phyloP scores from a whole-genome alignment of 139 green algal genomes.

The Chlorella sp. region DNA sequence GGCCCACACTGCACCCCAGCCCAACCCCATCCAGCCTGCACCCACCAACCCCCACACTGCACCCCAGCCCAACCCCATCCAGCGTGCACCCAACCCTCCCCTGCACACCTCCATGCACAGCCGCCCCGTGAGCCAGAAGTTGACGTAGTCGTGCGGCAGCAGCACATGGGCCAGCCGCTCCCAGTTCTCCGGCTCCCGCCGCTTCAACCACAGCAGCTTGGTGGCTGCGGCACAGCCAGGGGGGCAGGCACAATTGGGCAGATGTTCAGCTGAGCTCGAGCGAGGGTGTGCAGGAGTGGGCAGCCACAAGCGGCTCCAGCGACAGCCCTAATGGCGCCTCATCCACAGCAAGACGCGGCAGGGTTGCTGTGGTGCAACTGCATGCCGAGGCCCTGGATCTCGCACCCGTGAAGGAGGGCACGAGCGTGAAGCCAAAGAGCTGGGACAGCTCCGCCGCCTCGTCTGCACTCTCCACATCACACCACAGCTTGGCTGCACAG shows the following conservation, averaged over 20 bases:
- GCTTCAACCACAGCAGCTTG: constrained; percentile 92
- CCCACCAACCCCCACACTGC: background rate
- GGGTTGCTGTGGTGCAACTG: too few relatives aligned
- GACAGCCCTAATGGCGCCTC: too few relatives aligned
- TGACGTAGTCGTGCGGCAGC: constrained; percentile 91
- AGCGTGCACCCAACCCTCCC: constrained; percentile 10
- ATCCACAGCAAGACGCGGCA: too few relatives aligned
- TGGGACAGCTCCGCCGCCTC: constrained; percentile 66
- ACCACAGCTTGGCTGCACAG: constrained; percentile 84
- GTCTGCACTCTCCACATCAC: constrained; percentile 79
- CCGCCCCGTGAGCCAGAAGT: constrained; percentile 75
- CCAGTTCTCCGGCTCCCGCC: constrained; percentile 83
- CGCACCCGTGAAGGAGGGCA: constrained; percentile 79
- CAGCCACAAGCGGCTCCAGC: too few relatives aligned
- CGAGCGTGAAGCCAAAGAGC: constrained; percentile 59
- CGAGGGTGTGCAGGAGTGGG: too few relatives aligned
- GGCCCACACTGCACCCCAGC: too few relatives aligned
- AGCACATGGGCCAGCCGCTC: constrained; percentile 61
- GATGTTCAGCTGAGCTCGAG: too few relatives aligned
- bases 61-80: background rate
- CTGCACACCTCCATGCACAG: constrained; percentile 61
- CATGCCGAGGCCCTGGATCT: background rate
- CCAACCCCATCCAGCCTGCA: too few relatives aligned
- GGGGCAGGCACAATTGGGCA: background rate
- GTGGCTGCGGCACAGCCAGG: constrained; percentile 36